Percentiles rank a stretch among this genome's conserved stretches.
These are phyloP conservation scores for Tympanopsis confertula DNA, from an alignment of 2,329 filamentous ascomycete genomes.

Conservation along the genomic window DNA sequence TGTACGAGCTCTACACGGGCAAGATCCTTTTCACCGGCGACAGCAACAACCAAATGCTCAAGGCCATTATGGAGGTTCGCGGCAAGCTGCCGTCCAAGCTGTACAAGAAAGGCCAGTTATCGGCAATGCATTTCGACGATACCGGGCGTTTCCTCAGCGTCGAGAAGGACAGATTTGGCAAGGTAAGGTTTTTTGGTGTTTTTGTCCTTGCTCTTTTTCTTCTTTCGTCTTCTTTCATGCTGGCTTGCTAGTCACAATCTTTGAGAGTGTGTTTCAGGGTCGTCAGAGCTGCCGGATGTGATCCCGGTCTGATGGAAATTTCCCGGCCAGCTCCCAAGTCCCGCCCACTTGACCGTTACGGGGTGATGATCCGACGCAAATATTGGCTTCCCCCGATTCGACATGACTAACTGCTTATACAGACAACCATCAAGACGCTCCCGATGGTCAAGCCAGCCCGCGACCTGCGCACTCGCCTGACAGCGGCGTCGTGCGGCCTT, in stretches of 20 bases:
- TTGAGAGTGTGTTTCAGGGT: too few relatives aligned
- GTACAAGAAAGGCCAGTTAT: conserved; percentile 69
- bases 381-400: too few relatives aligned
- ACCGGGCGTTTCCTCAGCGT: conserved; percentile 72
- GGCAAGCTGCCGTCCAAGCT: conserved; percentile 86
- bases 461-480: conserved; percentile 71
- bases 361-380: too few relatives aligned
- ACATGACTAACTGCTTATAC: conserved; percentile 8
- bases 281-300: too few relatives aligned
- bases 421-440: conserved; percentile 59
- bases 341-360: too few relatives aligned
- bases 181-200: conserved; percentile 36
- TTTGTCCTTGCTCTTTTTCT: conserved; percentile 5
- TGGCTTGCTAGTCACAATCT: conserved; percentile 3
- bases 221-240: conserved; percentile 6
- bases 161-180: conserved; percentile 78
- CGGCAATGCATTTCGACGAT: conserved; percentile 71
- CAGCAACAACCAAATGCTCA: conserved; percentile 97
- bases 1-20: conserved; percentile 94
- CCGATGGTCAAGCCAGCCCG: conserved; percentile 64
- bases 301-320: too few relatives aligned
- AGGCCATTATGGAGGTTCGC: conserved; percentile 88
- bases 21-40: conserved; percentile 92
- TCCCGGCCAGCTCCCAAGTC: too few relatives aligned
- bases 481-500: conserved; percentile 64